These are phyloP conservation scores for Fusarium sp. DNA, from an alignment of 2,329 filamentous ascomycete genomes.

Conservation along the genomic window DNA sequence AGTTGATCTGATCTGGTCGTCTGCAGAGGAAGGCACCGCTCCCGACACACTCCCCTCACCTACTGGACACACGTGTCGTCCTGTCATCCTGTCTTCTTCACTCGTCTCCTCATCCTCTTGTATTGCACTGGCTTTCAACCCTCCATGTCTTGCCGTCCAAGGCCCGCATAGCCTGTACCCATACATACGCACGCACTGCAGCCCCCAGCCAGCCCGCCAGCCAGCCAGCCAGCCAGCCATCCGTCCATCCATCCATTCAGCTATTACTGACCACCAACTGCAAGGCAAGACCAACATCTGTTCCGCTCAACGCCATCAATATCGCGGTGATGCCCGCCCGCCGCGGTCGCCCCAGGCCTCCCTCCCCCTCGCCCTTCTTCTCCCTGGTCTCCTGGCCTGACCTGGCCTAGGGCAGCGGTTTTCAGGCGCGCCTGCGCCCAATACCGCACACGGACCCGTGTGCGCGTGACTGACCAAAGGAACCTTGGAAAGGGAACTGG, in stretches of 20 bases:
- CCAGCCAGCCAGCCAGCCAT: neutral
- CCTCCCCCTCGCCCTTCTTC: neutral
- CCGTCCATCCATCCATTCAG: neutral
- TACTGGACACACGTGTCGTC: conserved; percentile 3
- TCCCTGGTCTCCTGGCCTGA: conserved; percentile 6
- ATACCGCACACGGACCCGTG: conserved; percentile 2
- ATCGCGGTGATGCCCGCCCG: conserved; percentile 17
- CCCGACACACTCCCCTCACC: neutral
- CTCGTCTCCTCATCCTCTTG: neutral
- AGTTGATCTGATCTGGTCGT: neutral
- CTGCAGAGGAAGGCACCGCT: neutral
- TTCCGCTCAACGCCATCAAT: neutral
- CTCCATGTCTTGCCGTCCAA: conserved; percentile 11
- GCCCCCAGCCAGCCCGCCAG: neutral
- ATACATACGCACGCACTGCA: neutral
- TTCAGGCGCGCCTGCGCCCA: neutral
- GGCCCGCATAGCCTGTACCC: conserved; percentile 2
- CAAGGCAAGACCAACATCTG: neutral
- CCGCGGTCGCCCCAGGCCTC: conserved; percentile 3
- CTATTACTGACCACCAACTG: conserved; percentile 2
- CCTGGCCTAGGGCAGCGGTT: conserved; percentile 3
- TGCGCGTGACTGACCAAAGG: neutral
- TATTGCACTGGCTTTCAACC: conserved; percentile 1
- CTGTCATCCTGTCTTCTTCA: neutral
- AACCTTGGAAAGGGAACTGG: neutral